Percentiles rank a stretch among this genome's conserved stretches.
phyloP scores from a whole-genome alignment of 2,329 filamentous ascomycete genomes.

The Ampelomyces quisqualis region DNA sequence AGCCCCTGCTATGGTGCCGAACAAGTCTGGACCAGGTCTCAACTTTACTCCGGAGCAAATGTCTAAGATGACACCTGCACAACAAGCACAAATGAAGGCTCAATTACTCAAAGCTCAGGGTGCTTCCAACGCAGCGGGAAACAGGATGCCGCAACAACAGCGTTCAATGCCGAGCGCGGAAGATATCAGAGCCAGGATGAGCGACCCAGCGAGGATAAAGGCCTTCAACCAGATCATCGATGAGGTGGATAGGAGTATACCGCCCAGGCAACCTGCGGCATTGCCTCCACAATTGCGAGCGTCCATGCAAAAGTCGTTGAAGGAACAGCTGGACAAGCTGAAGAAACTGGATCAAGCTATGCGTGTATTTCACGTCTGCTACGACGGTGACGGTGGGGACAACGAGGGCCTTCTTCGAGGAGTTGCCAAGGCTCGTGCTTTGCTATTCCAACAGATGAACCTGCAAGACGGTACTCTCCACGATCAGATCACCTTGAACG shows the following conservation, averaged over 20 bases:
- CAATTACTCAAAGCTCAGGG: slow-evolving; percentile 40
- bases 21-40: slow-evolving; percentile 34
- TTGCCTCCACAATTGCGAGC: slow-evolving; percentile 25
- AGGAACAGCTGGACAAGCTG: slow-evolving; percentile 27
- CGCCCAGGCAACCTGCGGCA: slow-evolving; percentile 23
- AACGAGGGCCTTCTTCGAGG: slow-evolving; percentile 30
- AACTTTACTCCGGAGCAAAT: slow-evolving; percentile 40
- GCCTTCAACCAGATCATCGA: slow-evolving; percentile 31
- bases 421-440: slow-evolving; percentile 27
- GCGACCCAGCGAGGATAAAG: slow-evolving; percentile 27
- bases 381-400: slow-evolving; percentile 25
- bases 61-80: slow-evolving; percentile 33
- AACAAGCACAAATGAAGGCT: slow-evolving; percentile 35
- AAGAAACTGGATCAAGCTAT: slow-evolving; percentile 37
- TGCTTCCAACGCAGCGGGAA: slow-evolving; percentile 29
- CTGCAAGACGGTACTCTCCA: slow-evolving; percentile 30
- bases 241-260: slow-evolving; percentile 32
- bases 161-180: slow-evolving; percentile 21
- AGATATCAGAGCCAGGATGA: slow-evolving; percentile 29
- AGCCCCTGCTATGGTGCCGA: slow-evolving; percentile 39
- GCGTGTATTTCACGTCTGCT: slow-evolving; percentile 33
- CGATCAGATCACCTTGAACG: slow-evolving; percentile 29
- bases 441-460: slow-evolving; percentile 34
- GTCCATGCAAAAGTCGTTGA: slow-evolving; percentile 30
- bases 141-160: slow-evolving; percentile 32